phyloP scores from a whole-genome alignment of 768 basidiomycete species.

The Trametes cubensis region DNA sequence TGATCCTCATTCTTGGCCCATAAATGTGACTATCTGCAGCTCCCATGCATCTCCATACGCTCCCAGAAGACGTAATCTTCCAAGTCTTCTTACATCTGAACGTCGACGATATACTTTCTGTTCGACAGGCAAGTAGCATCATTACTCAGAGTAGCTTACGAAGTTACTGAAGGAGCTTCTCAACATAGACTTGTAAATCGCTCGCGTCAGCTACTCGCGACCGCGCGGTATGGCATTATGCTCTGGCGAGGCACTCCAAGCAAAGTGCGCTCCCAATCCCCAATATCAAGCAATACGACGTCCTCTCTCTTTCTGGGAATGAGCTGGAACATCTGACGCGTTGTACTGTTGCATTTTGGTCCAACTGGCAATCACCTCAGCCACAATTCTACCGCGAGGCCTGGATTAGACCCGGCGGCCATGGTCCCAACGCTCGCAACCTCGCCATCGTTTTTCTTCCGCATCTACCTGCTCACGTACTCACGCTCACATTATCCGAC shows the following conservation, averaged over 20 bases:
- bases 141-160: background rate
- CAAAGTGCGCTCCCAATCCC: slow-evolving; percentile 52
- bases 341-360: slow-evolving; percentile 46
- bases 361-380: slow-evolving; percentile 50
- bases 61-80: slow-evolving; percentile 55
- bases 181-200: slow-evolving; percentile 48
- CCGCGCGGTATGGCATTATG: slow-evolving; percentile 52
- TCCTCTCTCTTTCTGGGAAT: slow-evolving; percentile 41
- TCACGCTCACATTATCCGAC: slow-evolving; percentile 45
- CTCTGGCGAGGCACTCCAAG: slow-evolving; percentile 46
- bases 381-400: slow-evolving; percentile 38
- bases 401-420: slow-evolving; percentile 31
- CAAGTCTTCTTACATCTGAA: slow-evolving; percentile 46
- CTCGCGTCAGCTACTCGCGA: slow-evolving; percentile 47
- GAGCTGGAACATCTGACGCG: slow-evolving; percentile 49
- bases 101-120: slow-evolving; percentile 43
- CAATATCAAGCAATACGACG: slow-evolving; percentile 33
- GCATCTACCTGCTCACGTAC: slow-evolving; percentile 43
- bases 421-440: slow-evolving; percentile 36
- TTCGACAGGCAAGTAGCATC: slow-evolving; percentile 49
- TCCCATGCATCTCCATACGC: slow-evolving; percentile 17
- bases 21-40: background rate
- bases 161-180: background rate
- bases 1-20: background rate
- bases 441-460: slow-evolving; percentile 53